Evolutionary conservation across 1,139 yeast species (phyloP).

Genomic region (Yamadazyma kanchanaburiensis): DNA sequence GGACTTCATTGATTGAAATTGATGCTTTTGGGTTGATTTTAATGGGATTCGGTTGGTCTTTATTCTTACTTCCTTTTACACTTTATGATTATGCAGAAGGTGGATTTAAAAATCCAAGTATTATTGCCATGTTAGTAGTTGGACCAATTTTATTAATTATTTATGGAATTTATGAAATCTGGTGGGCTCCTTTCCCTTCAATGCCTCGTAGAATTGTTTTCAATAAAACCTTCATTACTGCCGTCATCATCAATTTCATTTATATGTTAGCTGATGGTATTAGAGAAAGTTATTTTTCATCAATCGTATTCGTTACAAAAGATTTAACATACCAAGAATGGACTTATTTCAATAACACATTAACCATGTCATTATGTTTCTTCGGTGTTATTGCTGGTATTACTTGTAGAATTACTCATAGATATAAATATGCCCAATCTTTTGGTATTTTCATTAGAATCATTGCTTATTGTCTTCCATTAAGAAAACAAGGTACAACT

Average conservation of each 20-base stretch:
- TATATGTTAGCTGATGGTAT: slow-evolving; percentile 18
- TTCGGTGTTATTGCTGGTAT: slow-evolving; percentile 31
- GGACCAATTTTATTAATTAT: slow-evolving; percentile 26
- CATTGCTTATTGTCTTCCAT: slow-evolving; percentile 23
- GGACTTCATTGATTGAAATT: slow-evolving; percentile 15
- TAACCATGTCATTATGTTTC: slow-evolving; percentile 28
- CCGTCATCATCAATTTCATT: slow-evolving; percentile 15
- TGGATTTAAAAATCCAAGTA: slow-evolving; percentile 30
- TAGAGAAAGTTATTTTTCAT: slow-evolving; percentile 11
- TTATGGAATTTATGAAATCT: slow-evolving; percentile 23
- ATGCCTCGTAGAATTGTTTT: slow-evolving; percentile 26
- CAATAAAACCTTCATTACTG: slow-evolving; percentile 30
- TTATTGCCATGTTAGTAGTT: slow-evolving; percentile 34
- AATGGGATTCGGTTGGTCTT: slow-evolving; percentile 31
- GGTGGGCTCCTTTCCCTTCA: slow-evolving; percentile 26
- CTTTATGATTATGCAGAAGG: slow-evolving; percentile 21
- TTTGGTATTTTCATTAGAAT: slow-evolving; percentile 24
- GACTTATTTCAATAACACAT: slow-evolving; percentile 30
- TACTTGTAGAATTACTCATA: slow-evolving; percentile 22
- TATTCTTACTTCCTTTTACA: slow-evolving; percentile 32
- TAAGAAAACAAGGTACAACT: slow-evolving; percentile 15
- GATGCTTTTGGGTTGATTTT: slow-evolving; percentile 33
- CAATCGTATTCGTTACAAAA: slow-evolving; percentile 17
- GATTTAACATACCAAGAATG: slow-evolving; percentile 24
- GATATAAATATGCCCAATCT: slow-evolving; percentile 27